Base-by-base conservation (phyloP, 176 grass and related monocot species). In the Puccinellia tenuiflora region DNA sequence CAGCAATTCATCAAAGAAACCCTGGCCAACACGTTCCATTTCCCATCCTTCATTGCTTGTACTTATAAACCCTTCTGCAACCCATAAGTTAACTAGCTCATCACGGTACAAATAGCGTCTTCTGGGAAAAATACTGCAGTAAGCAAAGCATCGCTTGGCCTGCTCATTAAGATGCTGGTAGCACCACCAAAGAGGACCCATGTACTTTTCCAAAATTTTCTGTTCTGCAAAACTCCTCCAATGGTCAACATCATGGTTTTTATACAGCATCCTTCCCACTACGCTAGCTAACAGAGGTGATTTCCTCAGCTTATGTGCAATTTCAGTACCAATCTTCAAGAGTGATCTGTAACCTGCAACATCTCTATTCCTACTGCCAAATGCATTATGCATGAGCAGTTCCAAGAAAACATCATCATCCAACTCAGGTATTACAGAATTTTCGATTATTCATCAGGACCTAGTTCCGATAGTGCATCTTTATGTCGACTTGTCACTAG, bases 21-120 rank as follows among this genome's bases (percentile, higher is more conserved):
- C 2, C 28, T 55, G 42, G 15, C 35, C 77, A 2, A 88, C 24
- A 78, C 77, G 6, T 73, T 85, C 81, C 26, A 90, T 21, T 53
- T 87, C 40, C 37, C 60, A 38, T 38, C 2, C 24, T 9, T 33
- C 54, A 21, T 30, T 33, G 8, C 18, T 29, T 11, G 47, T 81
- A 30, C 65, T 70, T n/a, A 85, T 52, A 30, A 91, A 91, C 0
- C 61, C 81, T 84, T 91, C 77, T 24, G 85, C 89, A 33, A 88
- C 72, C 89, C 85, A 88, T 16, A 91, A 18, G 16, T 77, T 42
- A 55, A 91, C 11, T 69, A 91, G 68, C 9, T 73, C 5, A 0
- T 75, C 48, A 9, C 28, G 56, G 1, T 13, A 0, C 34, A 90
- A 72, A 21, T 0, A 0, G 12, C 71, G 9, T 15, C 50, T 60